These are phyloP conservation scores for Trametes cingulata DNA, from an alignment of 768 basidiomycete genomes.

Conservation along the genomic window DNA sequence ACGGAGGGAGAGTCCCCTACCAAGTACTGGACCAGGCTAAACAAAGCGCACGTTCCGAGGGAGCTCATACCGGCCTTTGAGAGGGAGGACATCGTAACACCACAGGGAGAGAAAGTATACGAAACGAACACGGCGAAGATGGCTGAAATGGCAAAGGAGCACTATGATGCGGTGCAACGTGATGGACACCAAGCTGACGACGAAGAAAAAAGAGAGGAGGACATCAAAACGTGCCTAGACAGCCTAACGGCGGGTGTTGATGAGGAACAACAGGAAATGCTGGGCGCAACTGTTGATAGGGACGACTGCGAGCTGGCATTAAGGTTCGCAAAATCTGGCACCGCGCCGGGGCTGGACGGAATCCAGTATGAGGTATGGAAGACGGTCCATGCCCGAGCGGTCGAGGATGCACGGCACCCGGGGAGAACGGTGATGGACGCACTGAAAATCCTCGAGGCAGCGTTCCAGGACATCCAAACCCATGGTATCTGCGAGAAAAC, in stretches of 20 bases:
- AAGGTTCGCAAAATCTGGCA: neutral
- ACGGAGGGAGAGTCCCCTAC: neutral
- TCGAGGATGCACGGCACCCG: neutral
- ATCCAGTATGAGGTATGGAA: constrained; percentile 5
- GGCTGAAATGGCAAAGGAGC: neutral
- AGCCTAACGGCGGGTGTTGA: neutral
- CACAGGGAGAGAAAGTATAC: neutral
- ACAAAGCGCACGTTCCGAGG: neutral
- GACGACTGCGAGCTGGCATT: neutral
- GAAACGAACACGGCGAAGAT: neutral
- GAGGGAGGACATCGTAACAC: neutral
- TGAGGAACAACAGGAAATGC: neutral
- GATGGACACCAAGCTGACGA: neutral
- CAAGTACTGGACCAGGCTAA: neutral
- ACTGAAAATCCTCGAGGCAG: neutral
- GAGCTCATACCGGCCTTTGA: constrained; percentile 4
- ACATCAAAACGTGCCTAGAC: neutral
- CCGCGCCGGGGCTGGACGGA: neutral
- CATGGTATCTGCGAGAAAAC: neutral
- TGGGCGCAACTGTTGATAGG: neutral
- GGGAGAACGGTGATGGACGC: neutral
- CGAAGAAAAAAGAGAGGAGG: neutral
- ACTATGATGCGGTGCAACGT: neutral
- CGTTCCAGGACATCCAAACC: neutral
- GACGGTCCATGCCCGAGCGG: neutral